These are phyloP conservation scores for Diplotaxis tenuifolia DNA, from an alignment of 345 rosid genomes.

Conservation along the genomic window DNA sequence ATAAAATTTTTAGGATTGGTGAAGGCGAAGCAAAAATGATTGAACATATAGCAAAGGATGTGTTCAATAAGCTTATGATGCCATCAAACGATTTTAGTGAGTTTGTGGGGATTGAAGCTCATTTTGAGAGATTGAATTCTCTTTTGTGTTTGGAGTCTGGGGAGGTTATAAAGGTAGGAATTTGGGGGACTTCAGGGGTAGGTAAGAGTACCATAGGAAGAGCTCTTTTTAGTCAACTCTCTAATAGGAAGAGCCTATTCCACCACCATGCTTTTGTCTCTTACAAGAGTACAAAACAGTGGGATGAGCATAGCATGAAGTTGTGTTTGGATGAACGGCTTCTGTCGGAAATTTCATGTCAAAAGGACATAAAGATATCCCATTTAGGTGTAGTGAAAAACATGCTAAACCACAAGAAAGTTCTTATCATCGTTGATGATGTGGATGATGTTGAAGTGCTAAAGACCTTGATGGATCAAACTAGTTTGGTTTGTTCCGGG, in stretches of 20 bases:
- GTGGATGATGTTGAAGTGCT: no score
- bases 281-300: background rate
- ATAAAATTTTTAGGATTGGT: no score
- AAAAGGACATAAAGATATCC: background rate
- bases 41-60: no score
- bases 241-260: conserved; percentile 6
- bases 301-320: conserved; percentile 12
- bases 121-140: background rate
- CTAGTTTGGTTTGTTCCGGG: background rate
- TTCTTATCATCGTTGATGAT: no score
- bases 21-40: no score
- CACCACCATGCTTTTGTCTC: background rate
- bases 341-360: conserved; percentile 33
- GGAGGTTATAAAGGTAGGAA: conserved; percentile 31
- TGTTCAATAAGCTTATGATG: no score
- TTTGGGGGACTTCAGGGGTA: conserved; percentile 42
- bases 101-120: conserved; percentile 29
- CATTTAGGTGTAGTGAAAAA: background rate
- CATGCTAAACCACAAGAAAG: no score
- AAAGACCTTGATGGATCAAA: conserved; percentile 1
- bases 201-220: conserved; percentile 50
- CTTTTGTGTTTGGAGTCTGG: background rate
- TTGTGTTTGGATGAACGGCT: conserved; percentile 32
- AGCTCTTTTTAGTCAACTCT: conserved; percentile 9
- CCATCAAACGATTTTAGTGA: background rate